These are phyloP conservation scores for Dendrobium chrysotoxum DNA, from an alignment of 106 monocot species.

Conservation along the genomic window DNA sequence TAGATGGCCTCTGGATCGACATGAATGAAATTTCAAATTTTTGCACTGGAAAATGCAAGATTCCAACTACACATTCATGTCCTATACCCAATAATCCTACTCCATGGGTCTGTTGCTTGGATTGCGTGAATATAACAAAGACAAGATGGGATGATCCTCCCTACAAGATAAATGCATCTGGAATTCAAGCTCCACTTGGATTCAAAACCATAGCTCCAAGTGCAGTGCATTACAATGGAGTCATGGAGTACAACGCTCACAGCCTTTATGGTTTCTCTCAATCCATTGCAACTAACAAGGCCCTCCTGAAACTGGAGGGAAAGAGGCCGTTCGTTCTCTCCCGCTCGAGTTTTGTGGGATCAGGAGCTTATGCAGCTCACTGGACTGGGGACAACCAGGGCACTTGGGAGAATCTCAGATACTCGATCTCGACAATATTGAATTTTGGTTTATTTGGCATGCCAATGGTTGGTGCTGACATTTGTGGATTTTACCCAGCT, in stretches of 20 bases:
- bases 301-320: conserved; percentile 41
- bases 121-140: conserved; percentile 83
- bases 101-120: conserved; percentile 87
- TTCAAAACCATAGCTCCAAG: conserved; percentile 90
- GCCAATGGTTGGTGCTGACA: conserved; percentile 97
- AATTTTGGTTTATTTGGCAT: conserved; percentile 95
- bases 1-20: conserved; percentile 97
- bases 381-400: conserved; percentile 99
- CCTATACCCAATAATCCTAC: conserved; percentile 28
- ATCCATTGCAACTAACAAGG: conserved; percentile 72
- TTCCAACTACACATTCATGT: conserved; percentile 54
- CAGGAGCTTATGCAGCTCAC: conserved; percentile 77
- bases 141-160: conserved; percentile 90
- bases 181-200: conserved; percentile 43
- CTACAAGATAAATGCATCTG: conserved; percentile 92
- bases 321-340: conserved; percentile 88
- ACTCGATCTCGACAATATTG: conserved; percentile 84
- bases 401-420: conserved; percentile 78
- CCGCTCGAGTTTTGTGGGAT: conserved; percentile 79
- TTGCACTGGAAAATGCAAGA: conserved; percentile 74
- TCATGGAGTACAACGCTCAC: conserved; percentile 91
- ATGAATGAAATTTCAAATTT: conserved; percentile 98
- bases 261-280: conserved; percentile 88
- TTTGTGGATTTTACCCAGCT: conserved; percentile 84
- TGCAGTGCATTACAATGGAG: conserved; percentile 62